Percentiles rank a stretch among this genome's conserved stretches.
phyloP scores from a whole-genome alignment of 2,329 filamentous ascomycete species.

The Neocatenulostroma microsporum region DNA sequence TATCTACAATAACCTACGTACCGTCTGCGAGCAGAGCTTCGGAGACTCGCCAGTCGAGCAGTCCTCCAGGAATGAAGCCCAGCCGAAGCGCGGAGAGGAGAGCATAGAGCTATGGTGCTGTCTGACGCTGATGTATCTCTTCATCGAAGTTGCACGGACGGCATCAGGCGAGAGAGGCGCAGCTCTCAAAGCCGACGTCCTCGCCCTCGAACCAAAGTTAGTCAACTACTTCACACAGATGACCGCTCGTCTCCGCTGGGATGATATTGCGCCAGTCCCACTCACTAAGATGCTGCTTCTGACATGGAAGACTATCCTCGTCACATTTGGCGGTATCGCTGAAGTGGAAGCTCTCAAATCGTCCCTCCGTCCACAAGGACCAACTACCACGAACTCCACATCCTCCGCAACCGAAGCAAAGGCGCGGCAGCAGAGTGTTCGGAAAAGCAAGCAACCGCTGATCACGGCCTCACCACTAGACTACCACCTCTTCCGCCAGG shows the following conservation, averaged over 20 bases:
- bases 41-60: slow-evolving; percentile 8
- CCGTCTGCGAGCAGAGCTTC: slow-evolving; percentile 24
- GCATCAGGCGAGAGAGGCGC: slow-evolving; percentile 18
- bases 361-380: slow-evolving; percentile 58
- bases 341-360: slow-evolving; percentile 68
- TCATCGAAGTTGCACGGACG: slow-evolving; percentile 39
- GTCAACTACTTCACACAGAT: slow-evolving; percentile 63
- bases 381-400: no score
- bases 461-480: slow-evolving; percentile 92
- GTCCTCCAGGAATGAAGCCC: slow-evolving; percentile 17
- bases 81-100: slow-evolving; percentile 22
- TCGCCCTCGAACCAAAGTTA: slow-evolving; percentile 49
- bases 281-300: slow-evolving; percentile 53
- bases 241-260: slow-evolving; percentile 47
- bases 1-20: slow-evolving; percentile 34
- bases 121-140: slow-evolving; percentile 42
- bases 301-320: slow-evolving; percentile 83
- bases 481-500: slow-evolving; percentile 92
- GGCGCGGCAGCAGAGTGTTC: no score
- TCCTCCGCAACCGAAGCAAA: no score
- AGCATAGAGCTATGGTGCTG: slow-evolving; percentile 42
- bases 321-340: slow-evolving; percentile 72
- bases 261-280: slow-evolving; percentile 53
- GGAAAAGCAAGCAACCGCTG: no score
- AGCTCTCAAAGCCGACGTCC: slow-evolving; percentile 26